These are phyloP conservation scores for Fistulifera pelliculosa DNA, from an alignment of 108 stramenopile species.

Conservation along the genomic window DNA sequence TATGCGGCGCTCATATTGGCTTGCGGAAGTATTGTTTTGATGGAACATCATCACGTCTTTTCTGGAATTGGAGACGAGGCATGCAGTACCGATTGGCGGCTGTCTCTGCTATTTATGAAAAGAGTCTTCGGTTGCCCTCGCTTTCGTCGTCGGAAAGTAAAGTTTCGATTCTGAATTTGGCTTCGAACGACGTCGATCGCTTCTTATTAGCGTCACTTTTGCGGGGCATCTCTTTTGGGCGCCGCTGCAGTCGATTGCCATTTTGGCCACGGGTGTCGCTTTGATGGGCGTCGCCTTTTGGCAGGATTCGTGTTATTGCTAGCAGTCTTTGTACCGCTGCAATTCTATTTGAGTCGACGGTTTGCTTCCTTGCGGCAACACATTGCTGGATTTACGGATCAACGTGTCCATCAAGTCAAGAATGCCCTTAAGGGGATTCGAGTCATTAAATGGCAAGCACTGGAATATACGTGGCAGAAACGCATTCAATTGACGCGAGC, in stretches of 20 bases:
- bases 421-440: constrained; percentile 83
- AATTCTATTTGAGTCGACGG: constrained; percentile 49
- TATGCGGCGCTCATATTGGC: constrained; percentile 53
- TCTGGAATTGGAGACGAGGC: constrained; percentile 41
- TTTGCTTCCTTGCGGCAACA: constrained; percentile 65
- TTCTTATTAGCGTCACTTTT: constrained; percentile 70
- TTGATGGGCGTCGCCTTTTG: constrained; percentile 77
- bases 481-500: constrained; percentile 52
- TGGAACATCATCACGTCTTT: constrained; percentile 60
- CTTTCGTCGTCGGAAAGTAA: constrained; percentile 24
- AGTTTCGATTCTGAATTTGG: constrained; percentile 83
- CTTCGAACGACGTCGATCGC: constrained; percentile 88
- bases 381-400: constrained; percentile 82
- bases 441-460: constrained; percentile 80
- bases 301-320: constrained; percentile 73
- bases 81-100: constrained; percentile 68
- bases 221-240: constrained; percentile 66
- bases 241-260: constrained; percentile 74
- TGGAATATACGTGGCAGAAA: constrained; percentile 61
- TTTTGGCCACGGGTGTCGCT: constrained; percentile 53
- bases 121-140: constrained; percentile 35
- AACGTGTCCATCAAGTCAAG: constrained; percentile 74
- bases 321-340: constrained; percentile 76
- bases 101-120: constrained; percentile 74
- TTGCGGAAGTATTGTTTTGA: constrained; percentile 44